Evolutionary conservation across 257 asterid species (phyloP).

Genomic region (Solanum rostratum): DNA sequence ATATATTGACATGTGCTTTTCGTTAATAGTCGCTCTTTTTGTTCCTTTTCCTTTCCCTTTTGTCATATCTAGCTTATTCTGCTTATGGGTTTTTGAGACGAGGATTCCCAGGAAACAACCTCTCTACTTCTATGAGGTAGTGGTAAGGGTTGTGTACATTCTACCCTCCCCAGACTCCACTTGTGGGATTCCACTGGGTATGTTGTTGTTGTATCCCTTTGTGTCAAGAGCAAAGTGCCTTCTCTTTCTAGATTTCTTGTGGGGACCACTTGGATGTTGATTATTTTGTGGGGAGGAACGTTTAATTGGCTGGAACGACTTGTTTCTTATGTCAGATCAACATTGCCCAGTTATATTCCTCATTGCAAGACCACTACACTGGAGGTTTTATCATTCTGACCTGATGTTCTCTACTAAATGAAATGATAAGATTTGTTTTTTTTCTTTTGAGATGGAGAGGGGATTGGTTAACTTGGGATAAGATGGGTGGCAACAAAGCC

Average conservation of each 20-base stretch:
- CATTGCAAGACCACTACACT: not conserved
- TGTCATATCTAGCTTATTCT: too few relatives aligned
- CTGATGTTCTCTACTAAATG: not conserved
- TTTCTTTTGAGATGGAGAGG: not conserved
- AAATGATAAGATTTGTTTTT: not conserved
- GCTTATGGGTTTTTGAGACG: too few relatives aligned
- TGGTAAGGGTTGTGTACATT: too few relatives aligned
- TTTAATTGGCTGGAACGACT: not conserved
- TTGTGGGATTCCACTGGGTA: too few relatives aligned
- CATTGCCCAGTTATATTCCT: not conserved
- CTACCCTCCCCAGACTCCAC: too few relatives aligned
- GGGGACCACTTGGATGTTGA: not conserved
- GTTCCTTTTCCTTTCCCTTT: too few relatives aligned
- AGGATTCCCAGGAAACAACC: too few relatives aligned
- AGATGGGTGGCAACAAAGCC: not conserved
- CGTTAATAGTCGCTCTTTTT: too few relatives aligned
- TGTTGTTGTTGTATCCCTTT: too few relatives aligned
- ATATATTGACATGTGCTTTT: too few relatives aligned
- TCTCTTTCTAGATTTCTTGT: not conserved
- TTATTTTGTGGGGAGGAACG: not conserved
- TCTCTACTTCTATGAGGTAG: too few relatives aligned
- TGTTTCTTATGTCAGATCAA: not conserved
- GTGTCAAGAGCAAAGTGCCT: not conserved
- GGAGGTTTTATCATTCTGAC: not conserved
- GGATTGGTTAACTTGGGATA: not conserved